These are phyloP conservation scores for Starmerella vaccinii DNA, from an alignment of 805 yeast genomes.

Conservation along the genomic window DNA sequence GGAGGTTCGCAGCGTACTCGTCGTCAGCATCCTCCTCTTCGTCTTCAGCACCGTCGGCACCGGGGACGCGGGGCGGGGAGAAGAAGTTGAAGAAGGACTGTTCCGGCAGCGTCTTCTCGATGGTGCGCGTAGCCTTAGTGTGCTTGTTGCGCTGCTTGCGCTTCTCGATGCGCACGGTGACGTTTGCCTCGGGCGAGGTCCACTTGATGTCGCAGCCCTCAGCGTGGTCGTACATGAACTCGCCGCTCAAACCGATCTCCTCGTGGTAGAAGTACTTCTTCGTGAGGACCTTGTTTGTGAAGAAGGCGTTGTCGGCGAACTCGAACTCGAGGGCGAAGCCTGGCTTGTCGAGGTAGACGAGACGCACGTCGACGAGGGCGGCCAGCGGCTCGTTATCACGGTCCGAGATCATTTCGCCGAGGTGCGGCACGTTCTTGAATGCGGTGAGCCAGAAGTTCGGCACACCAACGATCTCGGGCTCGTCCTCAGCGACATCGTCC, in stretches of 20 bases:
- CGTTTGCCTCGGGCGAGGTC: constrained; percentile 69
- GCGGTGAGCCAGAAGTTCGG: constrained; percentile 98
- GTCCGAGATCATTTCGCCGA: constrained; percentile 77
- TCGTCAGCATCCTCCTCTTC: constrained; percentile 45
- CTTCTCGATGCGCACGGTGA: constrained; percentile 78
- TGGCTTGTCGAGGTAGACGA: constrained; percentile 69
- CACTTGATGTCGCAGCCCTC: constrained; percentile 81
- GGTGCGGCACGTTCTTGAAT: constrained; percentile 69
- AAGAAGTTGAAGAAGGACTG: constrained; percentile 95
- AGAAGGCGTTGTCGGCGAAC: constrained; percentile 65
- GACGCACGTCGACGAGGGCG: constrained; percentile 55
- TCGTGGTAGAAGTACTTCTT: constrained; percentile 91
- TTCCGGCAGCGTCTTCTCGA: constrained; percentile 87
- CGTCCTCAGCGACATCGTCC: constrained; percentile 31
- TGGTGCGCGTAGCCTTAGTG: constrained; percentile 91
- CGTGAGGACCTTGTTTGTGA: constrained; percentile 58
- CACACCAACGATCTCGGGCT: constrained; percentile 51
- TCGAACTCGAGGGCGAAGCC: constrained; percentile 83
- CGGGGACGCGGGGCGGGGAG: constrained; percentile 78
- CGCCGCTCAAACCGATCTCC: constrained; percentile 89
- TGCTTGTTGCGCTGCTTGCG: constrained; percentile 94
- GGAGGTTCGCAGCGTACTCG: constrained; percentile 63
- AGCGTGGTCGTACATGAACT: constrained; percentile 93
- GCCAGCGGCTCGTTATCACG: constrained; percentile 79
- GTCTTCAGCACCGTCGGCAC: constrained; percentile 33